Conservation (phyloP, 169 alveolate species). For the Plasmodium sp. region DNA sequence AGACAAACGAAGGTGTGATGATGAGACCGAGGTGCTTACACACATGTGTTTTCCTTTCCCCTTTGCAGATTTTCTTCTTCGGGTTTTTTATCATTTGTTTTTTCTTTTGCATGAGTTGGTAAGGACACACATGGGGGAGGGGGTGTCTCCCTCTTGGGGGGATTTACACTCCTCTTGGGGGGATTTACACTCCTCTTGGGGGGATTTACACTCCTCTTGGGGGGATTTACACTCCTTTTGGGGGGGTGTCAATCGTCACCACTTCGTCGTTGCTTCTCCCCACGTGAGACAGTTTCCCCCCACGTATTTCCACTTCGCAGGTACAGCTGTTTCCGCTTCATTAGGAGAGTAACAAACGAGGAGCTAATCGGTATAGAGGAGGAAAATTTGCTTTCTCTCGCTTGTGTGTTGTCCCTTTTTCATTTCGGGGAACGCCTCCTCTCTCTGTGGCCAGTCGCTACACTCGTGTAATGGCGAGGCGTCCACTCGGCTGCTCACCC, state of each 20-base stretch:
- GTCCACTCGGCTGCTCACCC: neutral
- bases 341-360: neutral
- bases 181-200: neutral
- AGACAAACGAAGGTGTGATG: neutral
- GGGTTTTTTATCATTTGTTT: constrained; percentile 9
- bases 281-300: neutral
- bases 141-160: neutral
- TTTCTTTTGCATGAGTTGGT: constrained; percentile 63
- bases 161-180: neutral
- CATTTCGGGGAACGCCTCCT: neutral
- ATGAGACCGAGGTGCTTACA: neutral
- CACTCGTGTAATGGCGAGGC: neutral
- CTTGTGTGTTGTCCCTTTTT: neutral
- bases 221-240: no score
- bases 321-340: neutral
- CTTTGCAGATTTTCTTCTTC: constrained; percentile 8
- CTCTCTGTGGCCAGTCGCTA: neutral
- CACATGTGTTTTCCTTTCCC: neutral
- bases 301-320: neutral
- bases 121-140: neutral
- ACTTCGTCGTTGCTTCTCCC: neutral
- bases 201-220: neutral
- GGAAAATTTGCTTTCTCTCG: neutral
- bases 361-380: neutral
- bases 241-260: neutral